A percentile compares a stretch with the other conserved stretches of the same genome.
Evolutionary conservation across 2,329 filamentous ascomycete species (phyloP).

Genomic region (Taxawa tesnikishii): DNA sequence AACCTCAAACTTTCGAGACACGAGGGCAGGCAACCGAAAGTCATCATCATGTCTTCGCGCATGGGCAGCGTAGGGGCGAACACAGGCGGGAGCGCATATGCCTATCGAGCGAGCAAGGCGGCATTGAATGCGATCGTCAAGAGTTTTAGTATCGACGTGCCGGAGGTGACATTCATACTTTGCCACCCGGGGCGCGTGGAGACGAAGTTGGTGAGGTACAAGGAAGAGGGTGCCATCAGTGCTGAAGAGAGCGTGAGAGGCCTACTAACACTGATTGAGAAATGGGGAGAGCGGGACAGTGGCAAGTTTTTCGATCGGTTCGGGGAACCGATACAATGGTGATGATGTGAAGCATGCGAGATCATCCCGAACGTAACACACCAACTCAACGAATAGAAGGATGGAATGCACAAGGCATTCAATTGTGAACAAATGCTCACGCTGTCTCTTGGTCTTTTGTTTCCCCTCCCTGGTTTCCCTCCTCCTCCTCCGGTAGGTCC

Average conservation of each 20-base stretch:
- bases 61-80: slow-evolving; percentile 33
- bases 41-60: slow-evolving; percentile 30
- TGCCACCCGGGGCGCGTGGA: slow-evolving; percentile 35
- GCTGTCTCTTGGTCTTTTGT: too few species aligned
- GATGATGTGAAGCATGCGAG: slow-evolving; percentile 3
- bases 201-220: slow-evolving; percentile 29
- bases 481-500: neutral
- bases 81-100: slow-evolving; percentile 28
- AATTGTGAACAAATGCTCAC: neutral
- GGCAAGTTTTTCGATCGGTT: slow-evolving; percentile 32
- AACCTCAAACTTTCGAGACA: slow-evolving; percentile 13
- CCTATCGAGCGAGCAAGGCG: slow-evolving; percentile 35
- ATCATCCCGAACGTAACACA: too few species aligned
- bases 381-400: too few species aligned
- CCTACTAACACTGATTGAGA: slow-evolving; percentile 25
- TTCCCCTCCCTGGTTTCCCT: neutral
- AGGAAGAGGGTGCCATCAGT: slow-evolving; percentile 31
- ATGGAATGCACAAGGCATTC: too few species aligned
- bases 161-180: slow-evolving; percentile 27
- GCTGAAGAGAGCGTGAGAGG: slow-evolving; percentile 27
- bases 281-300: slow-evolving; percentile 18
- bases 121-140: slow-evolving; percentile 33
- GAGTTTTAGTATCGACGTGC: slow-evolving; percentile 31
- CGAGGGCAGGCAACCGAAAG: slow-evolving; percentile 14
- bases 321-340: slow-evolving; percentile 31